These are phyloP conservation scores for Setaria viridis DNA, from an alignment of 202 grass and related monocot genomes.

Conservation along the genomic window DNA sequence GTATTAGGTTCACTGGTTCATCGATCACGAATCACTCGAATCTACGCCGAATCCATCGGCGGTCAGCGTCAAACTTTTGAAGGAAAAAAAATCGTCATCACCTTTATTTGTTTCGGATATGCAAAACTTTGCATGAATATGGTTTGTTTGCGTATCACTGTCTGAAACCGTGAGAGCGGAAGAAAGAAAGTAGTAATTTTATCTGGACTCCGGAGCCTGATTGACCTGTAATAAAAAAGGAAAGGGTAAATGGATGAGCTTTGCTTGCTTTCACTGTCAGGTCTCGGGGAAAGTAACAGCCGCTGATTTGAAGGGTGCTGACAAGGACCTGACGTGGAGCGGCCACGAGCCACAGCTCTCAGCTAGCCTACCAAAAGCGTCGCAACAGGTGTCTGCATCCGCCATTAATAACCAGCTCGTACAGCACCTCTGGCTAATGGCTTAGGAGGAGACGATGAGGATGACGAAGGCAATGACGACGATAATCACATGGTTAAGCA, in stretches of 20 bases:
- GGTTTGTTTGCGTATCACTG: neutral
- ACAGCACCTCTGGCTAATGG: neutral
- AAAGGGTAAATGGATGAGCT: neutral
- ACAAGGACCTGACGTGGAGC: conserved; percentile 44
- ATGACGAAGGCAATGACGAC: neutral
- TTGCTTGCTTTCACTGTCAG: neutral
- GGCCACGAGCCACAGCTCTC: neutral
- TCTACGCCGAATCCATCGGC: neutral
- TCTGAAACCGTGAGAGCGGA: neutral
- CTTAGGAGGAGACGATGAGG: neutral
- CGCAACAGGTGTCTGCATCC: conserved; percentile 42
- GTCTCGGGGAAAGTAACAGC: conserved; percentile 31
- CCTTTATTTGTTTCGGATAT: neutral
- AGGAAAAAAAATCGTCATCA: neutral
- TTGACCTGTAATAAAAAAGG: neutral
- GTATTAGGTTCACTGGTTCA: neutral
- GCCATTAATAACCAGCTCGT: conserved; percentile 6
- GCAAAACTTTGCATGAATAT: neutral
- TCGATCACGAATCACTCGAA: neutral
- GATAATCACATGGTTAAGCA: conserved; percentile 1
- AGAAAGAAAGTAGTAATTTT: neutral
- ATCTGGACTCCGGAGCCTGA: neutral
- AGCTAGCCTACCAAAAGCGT: conserved; percentile 7
- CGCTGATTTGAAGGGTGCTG: conserved; percentile 21
- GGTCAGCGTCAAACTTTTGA: neutral